A percentile compares a stretch with the other conserved stretches of the same genome.
Evolutionary conservation across 441 rosid genomes (phyloP).

Genomic region (Aleurites moluccanus): DNA sequence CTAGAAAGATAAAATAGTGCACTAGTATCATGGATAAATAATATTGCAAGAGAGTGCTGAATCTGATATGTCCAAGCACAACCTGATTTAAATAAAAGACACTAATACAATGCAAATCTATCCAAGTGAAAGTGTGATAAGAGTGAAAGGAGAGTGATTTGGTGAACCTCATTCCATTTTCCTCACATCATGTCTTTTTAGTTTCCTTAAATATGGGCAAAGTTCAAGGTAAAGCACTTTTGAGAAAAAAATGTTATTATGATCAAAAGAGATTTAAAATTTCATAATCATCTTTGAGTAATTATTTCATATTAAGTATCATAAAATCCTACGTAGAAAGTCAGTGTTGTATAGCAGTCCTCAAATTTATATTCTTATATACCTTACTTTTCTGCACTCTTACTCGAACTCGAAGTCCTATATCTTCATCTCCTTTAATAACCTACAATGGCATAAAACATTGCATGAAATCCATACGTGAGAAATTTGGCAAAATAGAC

Average conservation of each 20-base stretch:
- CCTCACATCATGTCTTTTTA: background rate
- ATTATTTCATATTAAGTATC: background rate
- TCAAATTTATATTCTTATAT: slow-evolving; percentile 26
- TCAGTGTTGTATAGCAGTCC: background rate
- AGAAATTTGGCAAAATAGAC: slow-evolving; percentile 8
- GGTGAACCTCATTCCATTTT: background rate
- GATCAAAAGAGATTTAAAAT: background rate
- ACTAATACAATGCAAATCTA: background rate
- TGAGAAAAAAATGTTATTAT: background rate
- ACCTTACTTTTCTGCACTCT: slow-evolving; percentile 99
- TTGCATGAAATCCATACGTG: background rate
- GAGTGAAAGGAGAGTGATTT: background rate
- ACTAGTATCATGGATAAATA: background rate
- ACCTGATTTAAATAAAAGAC: background rate
- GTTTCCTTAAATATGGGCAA: background rate
- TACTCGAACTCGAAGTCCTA: slow-evolving; percentile 89
- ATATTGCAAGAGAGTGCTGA: background rate
- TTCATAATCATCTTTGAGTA: slow-evolving; percentile 6
- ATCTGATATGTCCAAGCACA: background rate
- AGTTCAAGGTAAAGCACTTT: slow-evolving; percentile 6
- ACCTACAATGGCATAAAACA: slow-evolving; percentile 39
- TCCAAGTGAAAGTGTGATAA: background rate
- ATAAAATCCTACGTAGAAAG: background rate
- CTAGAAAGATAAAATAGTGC: background rate
- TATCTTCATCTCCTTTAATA: slow-evolving; percentile 90